Base-by-base conservation (phyloP, 805 yeast genomes). In the Scheffersomyces coipomensis region DNA sequence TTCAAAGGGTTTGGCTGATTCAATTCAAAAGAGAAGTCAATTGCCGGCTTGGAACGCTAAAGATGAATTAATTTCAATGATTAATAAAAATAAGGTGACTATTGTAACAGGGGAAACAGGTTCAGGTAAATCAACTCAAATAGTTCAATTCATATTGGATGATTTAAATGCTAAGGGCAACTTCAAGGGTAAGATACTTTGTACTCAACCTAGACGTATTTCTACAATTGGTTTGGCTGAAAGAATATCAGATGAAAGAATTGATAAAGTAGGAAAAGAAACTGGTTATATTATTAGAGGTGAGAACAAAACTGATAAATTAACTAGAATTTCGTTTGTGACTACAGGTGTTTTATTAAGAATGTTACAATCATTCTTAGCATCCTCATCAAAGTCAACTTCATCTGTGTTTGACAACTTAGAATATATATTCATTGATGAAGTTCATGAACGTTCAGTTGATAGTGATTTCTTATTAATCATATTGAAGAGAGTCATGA, bases 101-200 rank as follows among this genome's bases (percentile, higher is more conserved):
- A 64, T 91, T 24, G 76, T 91, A 26, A 91, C 98, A 2, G 99
- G 98, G 58, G 99, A 93, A 58, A 91, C 98, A 0, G 98, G 98
- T 51, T 90, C 97, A 1, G 98, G 98, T 49, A 91, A 91, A 55
- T 88, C 97, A 1, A 91, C 99, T 0, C 99, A 91, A 57, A 79
- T 88, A 4, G 96, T 88, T 5, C 99, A 91, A 58, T 91, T 89
- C 49, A 68, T 91, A 16, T 63, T 91, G 13, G 98, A 91, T 56
- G 71, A 80, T 29, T 52, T 87, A 42, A 71, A 76, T 35, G 33
- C 62, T 0, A 55, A 62, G 10, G 75, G 75, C 0, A 77, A 76
- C 44, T 82, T 72, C 45, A 58, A 64, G 18, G 73, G 84, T 3
- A 75, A 72, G 29, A 85, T 91, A 4, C 66, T 91, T 1, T 89